A percentile compares a stretch with the other conserved stretches of the same genome.
Evolutionary conservation across 345 rosid species (phyloP).

Genomic region (Firmiana major): DNA sequence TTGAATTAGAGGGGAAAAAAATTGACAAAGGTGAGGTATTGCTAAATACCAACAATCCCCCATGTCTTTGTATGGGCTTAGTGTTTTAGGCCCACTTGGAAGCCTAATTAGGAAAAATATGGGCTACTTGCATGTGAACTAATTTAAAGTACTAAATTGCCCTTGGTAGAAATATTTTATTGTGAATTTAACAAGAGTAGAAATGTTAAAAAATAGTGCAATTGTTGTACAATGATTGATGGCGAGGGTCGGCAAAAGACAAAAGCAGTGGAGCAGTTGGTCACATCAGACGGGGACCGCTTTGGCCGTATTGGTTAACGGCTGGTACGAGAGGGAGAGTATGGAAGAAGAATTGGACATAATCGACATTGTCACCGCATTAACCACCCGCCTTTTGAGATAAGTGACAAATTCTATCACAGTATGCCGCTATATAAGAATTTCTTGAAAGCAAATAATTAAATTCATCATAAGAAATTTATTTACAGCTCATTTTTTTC

Average conservation of each 20-base stretch:
- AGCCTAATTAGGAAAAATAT: neutral
- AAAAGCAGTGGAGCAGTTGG: slow-evolving; percentile 28
- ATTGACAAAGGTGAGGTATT: no score
- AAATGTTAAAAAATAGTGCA: no score
- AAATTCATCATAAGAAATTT: no score
- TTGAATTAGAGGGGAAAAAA: no score
- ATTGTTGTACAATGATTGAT: neutral
- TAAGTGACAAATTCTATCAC: no score
- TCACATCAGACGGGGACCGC: slow-evolving; percentile 35
- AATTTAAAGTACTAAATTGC: neutral
- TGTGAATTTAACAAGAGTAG: neutral
- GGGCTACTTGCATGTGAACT: neutral
- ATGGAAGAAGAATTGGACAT: neutral
- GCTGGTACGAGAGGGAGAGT: neutral
- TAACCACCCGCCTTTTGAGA: neutral
- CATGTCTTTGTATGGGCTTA: no score
- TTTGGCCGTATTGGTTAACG: slow-evolving; percentile 4
- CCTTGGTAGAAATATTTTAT: no score
- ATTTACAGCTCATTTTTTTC: no score
- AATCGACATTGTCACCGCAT: neutral
- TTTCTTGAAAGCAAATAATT: no score
- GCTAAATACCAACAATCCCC: no score
- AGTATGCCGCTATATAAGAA: no score
- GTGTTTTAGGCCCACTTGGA: no score
- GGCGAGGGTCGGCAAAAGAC: neutral